Evolutionary conservation across 176 grass and related monocot species (phyloP), one percentile per base, ranked within the genome.

Genomic region (Carex cristatella): DNA sequence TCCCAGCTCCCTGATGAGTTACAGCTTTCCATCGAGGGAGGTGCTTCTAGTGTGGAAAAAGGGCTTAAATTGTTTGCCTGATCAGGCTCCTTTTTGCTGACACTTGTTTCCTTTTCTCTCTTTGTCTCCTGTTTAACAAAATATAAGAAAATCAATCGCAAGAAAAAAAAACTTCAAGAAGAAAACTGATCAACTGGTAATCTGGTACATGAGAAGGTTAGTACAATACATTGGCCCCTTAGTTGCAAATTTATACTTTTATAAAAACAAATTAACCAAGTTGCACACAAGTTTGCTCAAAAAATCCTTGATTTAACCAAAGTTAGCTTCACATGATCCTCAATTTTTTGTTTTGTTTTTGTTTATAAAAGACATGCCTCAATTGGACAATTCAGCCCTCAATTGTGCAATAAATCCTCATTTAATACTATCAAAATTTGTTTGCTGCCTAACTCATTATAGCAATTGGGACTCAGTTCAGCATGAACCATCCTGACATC

Each of bases 1-100:
- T 87, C 92, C 62, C 80, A 91, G 85, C 85, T 98, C 88, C 92
- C 95, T 76, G 88, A 90, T 61, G 89, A 98, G 84, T 86, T 94
- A 76, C 86, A 95, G 85, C 93, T 98, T 90, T 92, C 92, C 5
- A 81, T 91, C 56, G 94, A 94, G 94, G 92, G 40, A 84, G 92
- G 85, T 65, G 62, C 93, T 69, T 94, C 91, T 73, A 92, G 85
- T 81, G 83, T 87, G 4, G 88, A 91, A 61, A 84, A 79, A 31
- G 84, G 88, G 58, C 88, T 89, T 66, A 83, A 80, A 58, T 63
- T 83, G 88, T 69, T 69, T 83, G 80, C 73, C 58, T 86, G 83
- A 63, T 85, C 90, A 40, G 71, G 62, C 63, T 91, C 88, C 49
- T 48, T 82, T 82, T 76, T 69, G 72, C 87, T 85, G 54, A 62